Conservation (phyloP, 2,329 filamentous ascomycete genomes). For the Bipolaris oryzae region DNA sequence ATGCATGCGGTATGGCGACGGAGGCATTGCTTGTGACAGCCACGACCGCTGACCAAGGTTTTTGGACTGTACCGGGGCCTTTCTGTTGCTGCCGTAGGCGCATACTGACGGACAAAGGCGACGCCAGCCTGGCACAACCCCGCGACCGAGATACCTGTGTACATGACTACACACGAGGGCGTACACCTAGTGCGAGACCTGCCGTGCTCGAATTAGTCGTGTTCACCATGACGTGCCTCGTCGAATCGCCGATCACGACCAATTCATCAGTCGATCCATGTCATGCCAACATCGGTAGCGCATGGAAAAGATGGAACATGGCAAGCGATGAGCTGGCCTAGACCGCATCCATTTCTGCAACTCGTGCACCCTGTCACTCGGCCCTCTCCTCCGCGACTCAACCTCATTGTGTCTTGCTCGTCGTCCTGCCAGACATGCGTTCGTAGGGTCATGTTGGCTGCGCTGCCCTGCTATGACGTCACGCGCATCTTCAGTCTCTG, state of each 20-base stretch:
- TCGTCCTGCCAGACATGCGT: slow-evolving; percentile 6
- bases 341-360: slow-evolving; percentile 8
- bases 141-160: neutral
- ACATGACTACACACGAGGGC: neutral
- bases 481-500: slow-evolving; percentile 5
- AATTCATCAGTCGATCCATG: slow-evolving; percentile 7
- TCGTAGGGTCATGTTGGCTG: slow-evolving; percentile 6
- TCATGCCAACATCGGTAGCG: slow-evolving; percentile 4
- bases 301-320: slow-evolving; percentile 2
- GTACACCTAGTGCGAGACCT: neutral
- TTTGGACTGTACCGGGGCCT: too few species aligned
- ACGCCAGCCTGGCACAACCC: neutral
- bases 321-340: slow-evolving; percentile 14
- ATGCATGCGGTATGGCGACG: too few species aligned
- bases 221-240: slow-evolving; percentile 1
- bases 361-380: slow-evolving; percentile 2
- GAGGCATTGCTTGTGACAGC: too few species aligned
- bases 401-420: neutral
- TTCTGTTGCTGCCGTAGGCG: too few species aligned
- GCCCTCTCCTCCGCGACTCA: slow-evolving; percentile 1
- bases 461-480: slow-evolving; percentile 16
- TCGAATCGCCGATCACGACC: slow-evolving; percentile 13
- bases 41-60: too few species aligned
- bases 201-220: neutral
- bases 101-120: neutral